Conservation (phyloP, 1,139 yeast species). For the Wickerhamomyces sp. region DNA sequence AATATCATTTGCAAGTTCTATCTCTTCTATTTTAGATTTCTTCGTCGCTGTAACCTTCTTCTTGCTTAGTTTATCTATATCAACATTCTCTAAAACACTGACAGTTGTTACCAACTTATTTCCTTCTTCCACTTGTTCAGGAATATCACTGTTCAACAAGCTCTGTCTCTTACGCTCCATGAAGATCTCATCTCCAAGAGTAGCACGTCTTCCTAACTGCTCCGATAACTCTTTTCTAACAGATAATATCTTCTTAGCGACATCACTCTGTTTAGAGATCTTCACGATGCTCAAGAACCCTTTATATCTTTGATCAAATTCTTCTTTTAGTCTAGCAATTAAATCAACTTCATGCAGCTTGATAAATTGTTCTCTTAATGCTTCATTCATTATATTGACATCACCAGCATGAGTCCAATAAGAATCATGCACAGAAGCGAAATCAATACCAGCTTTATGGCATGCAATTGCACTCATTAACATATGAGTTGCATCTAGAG, state of each 20-base stretch:
- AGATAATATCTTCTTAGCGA: conserved; percentile 47
- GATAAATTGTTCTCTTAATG: conserved; percentile 77
- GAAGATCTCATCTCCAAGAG: conserved; percentile 68
- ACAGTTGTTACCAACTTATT: conserved; percentile 65
- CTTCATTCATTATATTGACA: conserved; percentile 66
- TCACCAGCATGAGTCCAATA: conserved; percentile 97
- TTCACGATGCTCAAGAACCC: conserved; percentile 61
- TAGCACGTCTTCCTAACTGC: conserved; percentile 52
- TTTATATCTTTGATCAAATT: conserved; percentile 75
- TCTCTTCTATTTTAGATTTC: conserved; percentile 3
- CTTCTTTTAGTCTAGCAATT: conserved; percentile 65
- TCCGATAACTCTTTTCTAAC: conserved; percentile 47
- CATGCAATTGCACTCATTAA: conserved; percentile 81
- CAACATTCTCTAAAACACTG: conserved; percentile 48
- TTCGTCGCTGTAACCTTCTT: not conserved
- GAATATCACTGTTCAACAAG: conserved; percentile 50
- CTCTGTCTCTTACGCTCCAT: conserved; percentile 63
- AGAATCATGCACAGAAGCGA: conserved; percentile 97
- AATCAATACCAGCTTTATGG: conserved; percentile 59
- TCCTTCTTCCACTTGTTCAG: conserved; percentile 48
- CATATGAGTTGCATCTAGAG: conserved; percentile 97
- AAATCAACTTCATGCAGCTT: conserved; percentile 70
- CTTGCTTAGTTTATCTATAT: conserved; percentile 12
- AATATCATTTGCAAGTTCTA: no score
- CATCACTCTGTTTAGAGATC: conserved; percentile 48